These are phyloP conservation scores for Striga hermonthica DNA, from an alignment of 305 asterid genomes.

Conservation along the genomic window DNA sequence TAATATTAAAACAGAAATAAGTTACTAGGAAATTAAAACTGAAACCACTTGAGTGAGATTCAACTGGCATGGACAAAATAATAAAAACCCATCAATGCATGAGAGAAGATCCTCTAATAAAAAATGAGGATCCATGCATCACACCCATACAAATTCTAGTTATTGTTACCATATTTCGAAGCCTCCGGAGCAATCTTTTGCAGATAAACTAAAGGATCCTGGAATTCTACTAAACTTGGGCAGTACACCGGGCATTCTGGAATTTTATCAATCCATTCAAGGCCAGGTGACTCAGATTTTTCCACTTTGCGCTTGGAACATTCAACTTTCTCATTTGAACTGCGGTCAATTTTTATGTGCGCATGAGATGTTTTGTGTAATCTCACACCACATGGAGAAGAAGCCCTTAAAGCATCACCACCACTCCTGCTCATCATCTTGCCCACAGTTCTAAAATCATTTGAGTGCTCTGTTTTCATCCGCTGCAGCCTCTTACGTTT, in stretches of 20 bases:
- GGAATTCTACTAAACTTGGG: conserved; percentile 84
- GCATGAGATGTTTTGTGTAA: conserved; percentile 25
- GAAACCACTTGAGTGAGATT: conserved; percentile 5
- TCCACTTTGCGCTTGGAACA: conserved; percentile 41
- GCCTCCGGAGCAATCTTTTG: conserved; percentile 98
- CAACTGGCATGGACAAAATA: conserved; percentile 14
- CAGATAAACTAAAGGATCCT: conserved; percentile 84
- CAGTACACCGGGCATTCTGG: conserved; percentile 84
- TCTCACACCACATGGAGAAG: conserved; percentile 81
- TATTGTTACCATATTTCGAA: conserved; percentile 69
- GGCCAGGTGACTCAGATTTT: conserved; percentile 65
- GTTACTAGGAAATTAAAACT: conserved; percentile 20
- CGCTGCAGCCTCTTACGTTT: conserved; percentile 79
- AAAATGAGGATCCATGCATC: not conserved
- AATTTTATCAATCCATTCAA: conserved; percentile 83
- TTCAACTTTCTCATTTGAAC: conserved; percentile 3
- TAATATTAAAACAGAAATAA: conserved; percentile 6
- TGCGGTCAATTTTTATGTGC: not conserved
- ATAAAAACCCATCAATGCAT: conserved; percentile 20
- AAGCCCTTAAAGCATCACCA: conserved; percentile 68
- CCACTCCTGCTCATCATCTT: conserved; percentile 63
- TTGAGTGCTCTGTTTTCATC: conserved; percentile 50
- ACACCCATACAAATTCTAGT: not conserved
- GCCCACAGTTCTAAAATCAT: conserved; percentile 46
- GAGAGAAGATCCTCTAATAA: not conserved